phyloP scores from a whole-genome alignment of 495 filamentous ascomycete genomes.

The Acidiella bohemica region DNA sequence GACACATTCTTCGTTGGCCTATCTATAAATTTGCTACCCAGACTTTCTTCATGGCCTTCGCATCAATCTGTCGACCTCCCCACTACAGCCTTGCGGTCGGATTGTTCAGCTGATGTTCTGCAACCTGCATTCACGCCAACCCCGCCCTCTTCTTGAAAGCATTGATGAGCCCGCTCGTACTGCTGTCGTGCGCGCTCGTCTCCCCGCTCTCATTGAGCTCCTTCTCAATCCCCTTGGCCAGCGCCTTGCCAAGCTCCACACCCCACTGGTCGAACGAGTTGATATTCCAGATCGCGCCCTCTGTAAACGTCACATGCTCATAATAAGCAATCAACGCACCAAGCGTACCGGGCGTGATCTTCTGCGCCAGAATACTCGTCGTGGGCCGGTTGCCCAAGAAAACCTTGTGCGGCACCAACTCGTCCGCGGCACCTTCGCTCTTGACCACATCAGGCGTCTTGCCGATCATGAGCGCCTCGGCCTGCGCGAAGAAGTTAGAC shows the following conservation, averaged over 20 bases:
- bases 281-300: constrained; percentile 97
- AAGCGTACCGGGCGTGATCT: constrained; percentile 86
- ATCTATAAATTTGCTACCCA: too few relatives aligned
- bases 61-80: too few relatives aligned
- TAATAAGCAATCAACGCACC: constrained; percentile 97
- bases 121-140: constrained; percentile 7
- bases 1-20: too few relatives aligned
- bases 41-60: too few relatives aligned
- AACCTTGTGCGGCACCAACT: constrained; percentile 91
- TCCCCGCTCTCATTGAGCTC: constrained; percentile 55
- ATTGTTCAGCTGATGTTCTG: background rate
- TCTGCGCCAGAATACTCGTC: constrained; percentile 82
- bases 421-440: constrained; percentile 70
- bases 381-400: constrained; percentile 97
- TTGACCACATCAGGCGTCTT: constrained; percentile 86
- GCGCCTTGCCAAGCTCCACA: constrained; percentile 90
- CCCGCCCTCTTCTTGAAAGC: constrained; percentile 59
- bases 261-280: constrained; percentile 99
- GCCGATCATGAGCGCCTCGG: constrained; percentile 96
- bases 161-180: constrained; percentile 74
- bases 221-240: constrained; percentile 54
- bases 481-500: constrained; percentile 95
- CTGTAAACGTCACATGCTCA: constrained; percentile 94
- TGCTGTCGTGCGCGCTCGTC: constrained; percentile 61
- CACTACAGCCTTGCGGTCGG: background rate